Evolutionary conservation across 108 stramenopile genomes (phyloP), one percentile per base, ranked within the genome.

Genomic region (Stephanodiscus minutulus): DNA sequence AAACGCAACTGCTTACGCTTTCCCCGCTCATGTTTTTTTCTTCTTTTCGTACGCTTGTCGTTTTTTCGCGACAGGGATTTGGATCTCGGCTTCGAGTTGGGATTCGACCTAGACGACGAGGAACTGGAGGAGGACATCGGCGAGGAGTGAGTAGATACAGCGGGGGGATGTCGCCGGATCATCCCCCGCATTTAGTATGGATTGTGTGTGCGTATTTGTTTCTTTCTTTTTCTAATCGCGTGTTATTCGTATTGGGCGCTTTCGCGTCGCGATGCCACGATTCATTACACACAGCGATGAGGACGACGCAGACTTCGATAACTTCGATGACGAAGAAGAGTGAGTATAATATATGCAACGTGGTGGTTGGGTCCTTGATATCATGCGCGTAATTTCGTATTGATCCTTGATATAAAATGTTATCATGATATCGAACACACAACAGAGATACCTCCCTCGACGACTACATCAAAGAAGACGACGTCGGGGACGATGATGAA

Each of bases 391-490:
- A n/a, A n/a, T n/a, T n/a, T n/a, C n/a, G n/a, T n/a, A n/a, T n/a
- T n/a, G n/a, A n/a, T n/a, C n/a, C n/a, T n/a, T n/a, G n/a, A n/a
- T n/a, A 39, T 39, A 8, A 39, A 3, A 39, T 17, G 18, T 60
- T 33, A 20, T 33, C 12, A 53, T 53, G 2, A 35, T 66, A 36
- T 29, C 24, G 39, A 62, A 73, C 62, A 57, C 64, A 50, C 59
- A 27, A 33, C 57, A 58, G 54, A 2, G 75, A 72, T 37, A 48
- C 69, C 9, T 49, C 74, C 22, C 70, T 83, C 43, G 82, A 83
- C 35, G 82, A 75, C 52, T 80, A 75, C 61, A 75, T 70, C 37
- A 63, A 64, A 13, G 73, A 70, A 56, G 74, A 74, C 67, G 74
- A 67, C 44, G 61, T 27, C 15, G 74, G 74, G 43, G 74, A 67